Percentiles rank a stretch among this genome's conserved stretches.
These are phyloP conservation scores for Breviolum minutum DNA, from an alignment of 73 alveolate species.

Conservation along the genomic window DNA sequence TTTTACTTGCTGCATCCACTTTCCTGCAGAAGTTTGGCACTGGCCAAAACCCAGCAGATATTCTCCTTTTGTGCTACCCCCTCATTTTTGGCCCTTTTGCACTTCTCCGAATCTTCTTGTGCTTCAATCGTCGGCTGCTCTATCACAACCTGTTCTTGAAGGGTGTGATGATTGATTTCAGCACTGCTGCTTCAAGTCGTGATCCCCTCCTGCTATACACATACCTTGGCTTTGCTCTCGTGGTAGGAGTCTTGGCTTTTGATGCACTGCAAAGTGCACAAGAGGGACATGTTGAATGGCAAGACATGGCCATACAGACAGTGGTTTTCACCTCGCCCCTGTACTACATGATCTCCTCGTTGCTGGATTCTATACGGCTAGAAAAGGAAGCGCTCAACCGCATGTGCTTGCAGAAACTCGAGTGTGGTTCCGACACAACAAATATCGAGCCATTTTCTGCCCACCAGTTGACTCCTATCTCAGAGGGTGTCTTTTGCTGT, in stretches of 20 bases:
- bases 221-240: slow-evolving; percentile 54
- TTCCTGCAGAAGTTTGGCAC: slow-evolving; percentile 66
- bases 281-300: neutral
- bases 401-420: slow-evolving; percentile 76
- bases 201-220: slow-evolving; percentile 21
- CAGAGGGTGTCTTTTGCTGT: slow-evolving; percentile 68
- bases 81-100: slow-evolving; percentile 67
- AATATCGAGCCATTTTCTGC: slow-evolving; percentile 1
- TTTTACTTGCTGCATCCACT: slow-evolving; percentile 59
- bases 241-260: slow-evolving; percentile 5
- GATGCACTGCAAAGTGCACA: slow-evolving; percentile 40
- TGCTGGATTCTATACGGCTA: slow-evolving; percentile 44
- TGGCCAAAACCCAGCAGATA: slow-evolving; percentile 48
- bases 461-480: slow-evolving; percentile 43
- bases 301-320: slow-evolving; percentile 36
- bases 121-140: slow-evolving; percentile 62
- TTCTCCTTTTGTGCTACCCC: slow-evolving; percentile 56
- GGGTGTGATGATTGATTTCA: slow-evolving; percentile 65
- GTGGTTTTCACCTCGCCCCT: slow-evolving; percentile 80
- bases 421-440: neutral
- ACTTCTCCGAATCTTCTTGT: slow-evolving; percentile 46
- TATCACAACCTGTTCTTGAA: slow-evolving; percentile 55
- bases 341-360: slow-evolving; percentile 75
- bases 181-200: slow-evolving; percentile 4
- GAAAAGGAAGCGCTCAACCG: slow-evolving; percentile 82